A percentile compares a stretch with the other conserved stretches of the same genome.
phyloP scores from a whole-genome alignment of 768 basidiomycete genomes.

The Boletus rubroflammeus region DNA sequence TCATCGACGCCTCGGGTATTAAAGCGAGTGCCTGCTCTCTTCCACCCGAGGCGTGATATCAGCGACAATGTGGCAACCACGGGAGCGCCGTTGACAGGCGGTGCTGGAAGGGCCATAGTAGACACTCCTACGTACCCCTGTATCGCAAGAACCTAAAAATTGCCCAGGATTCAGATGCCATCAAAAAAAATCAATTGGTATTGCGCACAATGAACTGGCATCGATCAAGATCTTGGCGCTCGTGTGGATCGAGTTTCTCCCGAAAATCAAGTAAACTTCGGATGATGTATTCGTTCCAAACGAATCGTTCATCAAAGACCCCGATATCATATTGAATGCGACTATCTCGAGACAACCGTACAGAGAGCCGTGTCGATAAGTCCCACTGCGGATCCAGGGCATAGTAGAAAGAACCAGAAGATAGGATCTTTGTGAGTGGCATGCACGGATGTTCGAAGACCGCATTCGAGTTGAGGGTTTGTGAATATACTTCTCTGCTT shows the following conservation, averaged over 20 bases:
- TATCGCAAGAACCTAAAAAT: slow-evolving; percentile 72
- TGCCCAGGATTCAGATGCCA: slow-evolving; percentile 4
- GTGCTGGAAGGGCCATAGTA: slow-evolving; percentile 72
- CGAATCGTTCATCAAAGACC: slow-evolving; percentile 79
- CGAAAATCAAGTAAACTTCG: slow-evolving; percentile 86
- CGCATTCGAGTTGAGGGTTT: slow-evolving; percentile 38
- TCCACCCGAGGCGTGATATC: slow-evolving; percentile 88
- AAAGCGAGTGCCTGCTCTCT: slow-evolving; percentile 94
- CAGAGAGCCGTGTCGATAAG: slow-evolving; percentile 76
- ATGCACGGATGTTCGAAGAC: slow-evolving; percentile 87
- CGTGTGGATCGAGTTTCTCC: slow-evolving; percentile 63
- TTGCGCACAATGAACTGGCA: slow-evolving; percentile 79
- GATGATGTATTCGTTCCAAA: slow-evolving; percentile 95
- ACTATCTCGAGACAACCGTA: slow-evolving; percentile 56
- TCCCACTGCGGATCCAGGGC: slow-evolving; percentile 84
- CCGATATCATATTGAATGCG: slow-evolving; percentile 45
- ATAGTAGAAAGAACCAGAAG: slow-evolving; percentile 92
- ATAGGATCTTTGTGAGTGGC: slow-evolving; percentile 86
- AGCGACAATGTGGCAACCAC: slow-evolving; percentile 72
- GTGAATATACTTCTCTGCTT: slow-evolving; percentile 44
- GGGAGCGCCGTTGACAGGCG: slow-evolving; percentile 70
- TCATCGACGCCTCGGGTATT: slow-evolving; percentile 96
- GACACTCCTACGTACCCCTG: slow-evolving; percentile 92
- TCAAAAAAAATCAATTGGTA: slow-evolving; percentile 5
- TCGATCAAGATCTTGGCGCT: slow-evolving; percentile 71